These are phyloP conservation scores for Cladophialophora carrionii DNA, from an alignment of 2,329 filamentous ascomycete genomes.

Conservation along the genomic window DNA sequence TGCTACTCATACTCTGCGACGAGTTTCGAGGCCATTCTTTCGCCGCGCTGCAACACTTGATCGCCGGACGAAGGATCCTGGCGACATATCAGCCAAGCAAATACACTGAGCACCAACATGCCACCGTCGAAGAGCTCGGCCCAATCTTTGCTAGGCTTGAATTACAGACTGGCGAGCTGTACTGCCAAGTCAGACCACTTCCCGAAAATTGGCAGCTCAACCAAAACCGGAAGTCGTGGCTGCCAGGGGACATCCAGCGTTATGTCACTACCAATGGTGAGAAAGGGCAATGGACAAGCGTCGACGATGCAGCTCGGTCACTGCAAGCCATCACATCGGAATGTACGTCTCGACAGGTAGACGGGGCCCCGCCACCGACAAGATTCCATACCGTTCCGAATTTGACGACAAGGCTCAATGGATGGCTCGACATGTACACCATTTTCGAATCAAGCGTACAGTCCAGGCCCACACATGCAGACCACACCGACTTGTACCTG, in stretches of 20 bases:
- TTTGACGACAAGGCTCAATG: slow-evolving; percentile 23
- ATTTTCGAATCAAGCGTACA: slow-evolving; percentile 11
- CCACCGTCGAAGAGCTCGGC: slow-evolving; percentile 22
- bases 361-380: slow-evolving; percentile 11
- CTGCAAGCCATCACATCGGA: slow-evolving; percentile 17
- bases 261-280: neutral
- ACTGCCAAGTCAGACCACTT: slow-evolving; percentile 13
- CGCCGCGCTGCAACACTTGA: slow-evolving; percentile 25
- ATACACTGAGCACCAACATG: neutral
- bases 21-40: slow-evolving; percentile 26
- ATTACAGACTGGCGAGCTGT: slow-evolving; percentile 20
- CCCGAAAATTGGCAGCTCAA: neutral
- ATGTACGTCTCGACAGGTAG: slow-evolving; percentile 10
- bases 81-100: neutral
- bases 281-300: neutral
- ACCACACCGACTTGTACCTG: slow-evolving; percentile 13
- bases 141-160: slow-evolving; percentile 30
- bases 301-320: slow-evolving; percentile 14
- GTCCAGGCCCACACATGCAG: neutral
- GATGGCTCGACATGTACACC: slow-evolving; percentile 22
- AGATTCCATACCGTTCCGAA: slow-evolving; percentile 27
- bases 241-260: slow-evolving; percentile 13
- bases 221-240: neutral
- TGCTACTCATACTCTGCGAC: slow-evolving; percentile 31
- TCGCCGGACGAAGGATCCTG: slow-evolving; percentile 27